phyloP scores from a whole-genome alignment of 2,329 filamentous ascomycete species.

The Coniella vitis region DNA sequence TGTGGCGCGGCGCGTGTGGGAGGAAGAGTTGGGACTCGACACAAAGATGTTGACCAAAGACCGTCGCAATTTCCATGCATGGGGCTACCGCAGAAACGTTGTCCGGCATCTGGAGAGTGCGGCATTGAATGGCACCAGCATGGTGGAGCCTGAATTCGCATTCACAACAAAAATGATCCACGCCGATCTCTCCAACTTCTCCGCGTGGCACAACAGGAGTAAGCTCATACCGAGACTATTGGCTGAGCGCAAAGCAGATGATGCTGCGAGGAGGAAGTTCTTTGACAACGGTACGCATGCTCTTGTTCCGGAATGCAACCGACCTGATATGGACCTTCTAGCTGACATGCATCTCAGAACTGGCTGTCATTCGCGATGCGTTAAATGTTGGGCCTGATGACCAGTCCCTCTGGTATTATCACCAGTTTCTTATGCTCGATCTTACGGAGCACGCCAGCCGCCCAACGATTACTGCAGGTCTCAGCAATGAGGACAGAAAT shows the following conservation, averaged over 20 bases:
- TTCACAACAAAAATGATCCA: slow-evolving; percentile 89
- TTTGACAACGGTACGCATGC: slow-evolving; percentile 57
- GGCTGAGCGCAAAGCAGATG: slow-evolving; percentile 59
- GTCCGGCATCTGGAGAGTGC: slow-evolving; percentile 66
- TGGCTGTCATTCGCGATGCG: slow-evolving; percentile 67
- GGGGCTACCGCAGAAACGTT: slow-evolving; percentile 80
- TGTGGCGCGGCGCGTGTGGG: slow-evolving; percentile 64
- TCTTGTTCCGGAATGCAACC: background rate
- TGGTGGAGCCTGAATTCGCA: slow-evolving; percentile 74
- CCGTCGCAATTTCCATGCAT: slow-evolving; percentile 91
- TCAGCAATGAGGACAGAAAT: slow-evolving; percentile 55
- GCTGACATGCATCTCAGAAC: slow-evolving; percentile 42
- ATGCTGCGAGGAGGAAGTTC: slow-evolving; percentile 57
- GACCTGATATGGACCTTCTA: no score
- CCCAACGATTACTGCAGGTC: slow-evolving; percentile 56
- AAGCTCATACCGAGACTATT: slow-evolving; percentile 74
- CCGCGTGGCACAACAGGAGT: slow-evolving; percentile 88
- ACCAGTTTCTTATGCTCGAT: slow-evolving; percentile 76
- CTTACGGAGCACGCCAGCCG: slow-evolving; percentile 43
- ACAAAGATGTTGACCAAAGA: slow-evolving; percentile 85
- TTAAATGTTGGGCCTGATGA: slow-evolving; percentile 88
- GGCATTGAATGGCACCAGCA: slow-evolving; percentile 46
- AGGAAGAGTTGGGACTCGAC: slow-evolving; percentile 73
- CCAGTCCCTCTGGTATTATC: slow-evolving; percentile 96
- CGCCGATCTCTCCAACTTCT: slow-evolving; percentile 88